phyloP scores from a whole-genome alignment of 257 asterid genomes.

The Echites panduratus region DNA sequence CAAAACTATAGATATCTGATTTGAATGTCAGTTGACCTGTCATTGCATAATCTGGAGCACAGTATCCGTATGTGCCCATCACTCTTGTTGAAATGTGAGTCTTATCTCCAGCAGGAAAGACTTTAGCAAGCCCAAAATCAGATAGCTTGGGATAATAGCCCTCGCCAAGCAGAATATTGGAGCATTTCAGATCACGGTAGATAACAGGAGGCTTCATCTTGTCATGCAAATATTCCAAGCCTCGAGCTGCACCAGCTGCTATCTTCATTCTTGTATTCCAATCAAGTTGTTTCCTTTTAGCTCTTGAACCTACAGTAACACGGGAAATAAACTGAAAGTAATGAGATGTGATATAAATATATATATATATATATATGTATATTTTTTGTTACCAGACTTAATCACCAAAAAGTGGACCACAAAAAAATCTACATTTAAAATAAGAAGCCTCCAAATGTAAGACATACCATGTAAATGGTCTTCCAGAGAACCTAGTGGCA shows the following conservation, averaged over 20 bases:
- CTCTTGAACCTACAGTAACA: conserved; percentile 22
- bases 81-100: conserved; percentile 85
- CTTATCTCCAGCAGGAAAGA: conserved; percentile 66
- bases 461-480: conserved; percentile 65
- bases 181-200: conserved; percentile 75
- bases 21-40: conserved; percentile 78
- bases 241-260: conserved; percentile 82
- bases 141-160: conserved; percentile 68
- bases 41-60: conserved; percentile 87
- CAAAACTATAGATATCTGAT: conserved; percentile 80
- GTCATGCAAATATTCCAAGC: conserved; percentile 77
- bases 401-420: neutral
- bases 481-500: conserved; percentile 81
- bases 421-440: neutral
- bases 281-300: conserved; percentile 37
- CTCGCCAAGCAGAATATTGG: conserved; percentile 70
- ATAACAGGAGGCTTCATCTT: conserved; percentile 66
- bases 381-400: no score
- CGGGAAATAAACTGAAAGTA: neutral
- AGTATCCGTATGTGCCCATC: conserved; percentile 90
- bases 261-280: conserved; percentile 78
- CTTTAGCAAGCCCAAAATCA: conserved; percentile 88
- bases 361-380: no score
- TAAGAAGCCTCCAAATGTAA: neutral
- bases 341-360: neutral